Base-by-base conservation (phyloP, 1,284 basidiomycete species). In the Blastosporella zonata region DNA sequence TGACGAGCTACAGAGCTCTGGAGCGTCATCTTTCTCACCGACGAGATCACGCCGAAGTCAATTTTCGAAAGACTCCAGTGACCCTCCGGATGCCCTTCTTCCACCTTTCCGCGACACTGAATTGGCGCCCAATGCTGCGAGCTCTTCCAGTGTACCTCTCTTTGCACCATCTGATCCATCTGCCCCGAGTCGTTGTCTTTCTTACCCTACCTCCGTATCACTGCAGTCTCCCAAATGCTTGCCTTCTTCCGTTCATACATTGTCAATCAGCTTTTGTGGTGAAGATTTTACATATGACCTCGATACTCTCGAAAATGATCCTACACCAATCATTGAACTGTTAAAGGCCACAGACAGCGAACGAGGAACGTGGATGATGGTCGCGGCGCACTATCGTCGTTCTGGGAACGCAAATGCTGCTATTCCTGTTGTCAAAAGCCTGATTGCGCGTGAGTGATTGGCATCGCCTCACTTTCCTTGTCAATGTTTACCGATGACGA, bases 351-450 rank as follows among this genome's bases (percentile, higher is more conserved):
- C 74, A 0, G 53, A 62, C 2, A 69, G 69, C 31, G 75, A 76
- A 49, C 67, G 74, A 37, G 75, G 71, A 22, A 75, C 68, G 50
- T 82, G 79, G 78, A 75, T 82, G 69, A 65, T 74, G 12, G 74
- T 78, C 7, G 79, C 65, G 10, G 77, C 70, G 1, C 69, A 72
- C 52, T 82, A 81, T 61, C 74, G 79, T 25, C 65, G 76, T 18
- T 67, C 57, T 27, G 72, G 73, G n/a, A 72, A 76, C 47, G 56
- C 69, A n/a, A 34, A 45, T 7, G 71, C 73, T 35, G 78, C 79
- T 1, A 65, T 75, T 21, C 57, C 59, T 2, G 72, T 81, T 6
- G 55, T 77, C 13, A 61, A 64, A 9, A 61, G 66, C n/a, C 73
- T 82, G 70, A 58, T 81, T 29, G 64, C 77, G 63, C 73, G 80